Conservation (phyloP, 768 basidiomycete genomes). For the Leccinum subtestaceum region DNA sequence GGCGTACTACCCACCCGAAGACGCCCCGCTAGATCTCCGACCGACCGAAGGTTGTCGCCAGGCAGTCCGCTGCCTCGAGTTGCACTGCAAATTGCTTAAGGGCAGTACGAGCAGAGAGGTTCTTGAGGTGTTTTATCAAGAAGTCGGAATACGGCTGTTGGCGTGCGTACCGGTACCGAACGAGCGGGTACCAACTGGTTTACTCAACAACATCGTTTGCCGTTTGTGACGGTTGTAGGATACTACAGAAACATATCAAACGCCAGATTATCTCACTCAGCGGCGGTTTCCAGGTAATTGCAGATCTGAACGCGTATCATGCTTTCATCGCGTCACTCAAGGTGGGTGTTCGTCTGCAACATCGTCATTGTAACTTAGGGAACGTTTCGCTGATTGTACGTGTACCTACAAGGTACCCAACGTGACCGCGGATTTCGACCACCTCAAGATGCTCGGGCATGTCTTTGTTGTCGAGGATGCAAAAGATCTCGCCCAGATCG, state of each 20-base stretch:
- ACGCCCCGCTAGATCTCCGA: slow-evolving; percentile 72
- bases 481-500: slow-evolving; percentile 94
- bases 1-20: slow-evolving; percentile 89
- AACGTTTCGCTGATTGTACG: background rate
- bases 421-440: slow-evolving; percentile 87
- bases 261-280: slow-evolving; percentile 92
- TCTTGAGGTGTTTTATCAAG: slow-evolving; percentile 96
- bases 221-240: slow-evolving; percentile 38
- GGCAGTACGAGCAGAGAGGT: slow-evolving; percentile 96
- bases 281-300: slow-evolving; percentile 95
- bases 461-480: slow-evolving; percentile 96
- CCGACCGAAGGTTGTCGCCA: slow-evolving; percentile 88
- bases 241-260: slow-evolving; percentile 95
- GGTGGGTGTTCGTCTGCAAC: slow-evolving; percentile 36
- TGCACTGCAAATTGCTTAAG: slow-evolving; percentile 86
- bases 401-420: slow-evolving; percentile 51
- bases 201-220: background rate
- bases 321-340: slow-evolving; percentile 84
- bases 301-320: slow-evolving; percentile 93
- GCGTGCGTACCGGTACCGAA: slow-evolving; percentile 46
- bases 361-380: background rate
- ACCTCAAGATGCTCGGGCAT: slow-evolving; percentile 96
- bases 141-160: slow-evolving; percentile 88
- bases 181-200: background rate
- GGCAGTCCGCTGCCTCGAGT: slow-evolving; percentile 83